A percentile compares a stretch with the other conserved stretches of the same genome.
phyloP scores from a whole-genome alignment of 2,329 filamentous ascomycete genomes.

The Graphilbum fragrans region DNA sequence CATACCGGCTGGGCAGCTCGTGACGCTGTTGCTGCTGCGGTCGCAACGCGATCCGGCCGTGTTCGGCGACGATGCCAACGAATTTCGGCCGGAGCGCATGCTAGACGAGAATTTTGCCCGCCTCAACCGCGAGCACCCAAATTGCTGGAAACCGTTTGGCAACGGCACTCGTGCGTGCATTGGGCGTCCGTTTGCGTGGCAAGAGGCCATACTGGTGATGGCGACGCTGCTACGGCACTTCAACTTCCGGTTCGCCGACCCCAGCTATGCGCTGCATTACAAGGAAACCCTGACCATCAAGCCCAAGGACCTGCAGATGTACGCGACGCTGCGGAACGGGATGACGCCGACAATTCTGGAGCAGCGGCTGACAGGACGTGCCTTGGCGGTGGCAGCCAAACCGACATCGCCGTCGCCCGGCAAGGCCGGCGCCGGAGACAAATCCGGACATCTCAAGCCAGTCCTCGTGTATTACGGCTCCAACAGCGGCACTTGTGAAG shows the following conservation, averaged over 20 bases:
- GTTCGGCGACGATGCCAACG: conserved; percentile 51
- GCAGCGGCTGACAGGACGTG: conserved; percentile 33
- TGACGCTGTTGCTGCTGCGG: conserved; percentile 36
- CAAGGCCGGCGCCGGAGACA: conserved; percentile 13
- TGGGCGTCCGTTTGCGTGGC: conserved; percentile 62
- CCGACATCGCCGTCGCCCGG: conserved; percentile 19
- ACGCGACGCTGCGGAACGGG: conserved; percentile 50
- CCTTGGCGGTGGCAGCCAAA: conserved; percentile 25
- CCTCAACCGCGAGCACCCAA: conserved; percentile 46
- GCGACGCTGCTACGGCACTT: conserved; percentile 60
- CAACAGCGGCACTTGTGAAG: conserved; percentile 47
- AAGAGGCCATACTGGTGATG: conserved; percentile 52
- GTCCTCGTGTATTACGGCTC: conserved; percentile 62
- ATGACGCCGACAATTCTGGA: conserved; percentile 34
- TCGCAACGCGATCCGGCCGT: conserved; percentile 51
- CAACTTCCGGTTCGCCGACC: conserved; percentile 50
- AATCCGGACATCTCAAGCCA: conserved; percentile 23
- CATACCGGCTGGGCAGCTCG: conserved; percentile 36
- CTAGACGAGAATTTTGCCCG: conserved; percentile 53
- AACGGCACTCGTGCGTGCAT: conserved; percentile 49
- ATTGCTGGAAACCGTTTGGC: conserved; percentile 60
- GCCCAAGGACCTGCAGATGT: conserved; percentile 51
- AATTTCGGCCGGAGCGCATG: conserved; percentile 63
- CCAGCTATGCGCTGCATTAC: conserved; percentile 43
- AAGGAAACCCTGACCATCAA: conserved; percentile 50